phyloP scores from a whole-genome alignment of 257 asterid genomes.

The Solanum corneliomulleri region DNA sequence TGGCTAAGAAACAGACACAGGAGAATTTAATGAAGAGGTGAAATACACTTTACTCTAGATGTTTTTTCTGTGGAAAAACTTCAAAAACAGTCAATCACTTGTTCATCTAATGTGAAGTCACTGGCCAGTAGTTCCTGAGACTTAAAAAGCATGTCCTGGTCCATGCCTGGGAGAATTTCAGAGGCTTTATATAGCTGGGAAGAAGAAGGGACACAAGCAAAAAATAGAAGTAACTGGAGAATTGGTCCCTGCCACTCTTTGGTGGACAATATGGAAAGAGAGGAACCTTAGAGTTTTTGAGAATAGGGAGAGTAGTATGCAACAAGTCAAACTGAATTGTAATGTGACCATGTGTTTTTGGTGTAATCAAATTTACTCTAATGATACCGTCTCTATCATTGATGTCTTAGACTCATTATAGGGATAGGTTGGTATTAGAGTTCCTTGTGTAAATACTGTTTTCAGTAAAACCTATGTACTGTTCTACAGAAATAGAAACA shows the following conservation, averaged over 20 bases:
- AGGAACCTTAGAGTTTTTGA: neutral
- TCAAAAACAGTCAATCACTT: neutral
- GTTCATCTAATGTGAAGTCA: neutral
- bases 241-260: neutral
- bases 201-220: neutral
- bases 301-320: too few species aligned
- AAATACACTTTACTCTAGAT: too few species aligned
- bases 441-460: neutral
- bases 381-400: neutral
- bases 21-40: too few species aligned
- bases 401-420: neutral
- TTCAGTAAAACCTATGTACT: neutral
- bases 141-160: neutral
- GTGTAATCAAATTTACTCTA: too few species aligned
- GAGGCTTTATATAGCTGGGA: neutral
- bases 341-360: too few species aligned
- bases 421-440: neutral
- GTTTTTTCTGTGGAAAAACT: neutral
- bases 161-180: neutral
- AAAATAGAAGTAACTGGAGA: neutral
- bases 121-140: neutral
- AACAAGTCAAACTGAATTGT: too few species aligned
- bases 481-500: neutral
- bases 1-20: too few species aligned
- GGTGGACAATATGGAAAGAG: neutral